Conservation (phyloP, 768 basidiomycete species). For the Russula virescens region DNA sequence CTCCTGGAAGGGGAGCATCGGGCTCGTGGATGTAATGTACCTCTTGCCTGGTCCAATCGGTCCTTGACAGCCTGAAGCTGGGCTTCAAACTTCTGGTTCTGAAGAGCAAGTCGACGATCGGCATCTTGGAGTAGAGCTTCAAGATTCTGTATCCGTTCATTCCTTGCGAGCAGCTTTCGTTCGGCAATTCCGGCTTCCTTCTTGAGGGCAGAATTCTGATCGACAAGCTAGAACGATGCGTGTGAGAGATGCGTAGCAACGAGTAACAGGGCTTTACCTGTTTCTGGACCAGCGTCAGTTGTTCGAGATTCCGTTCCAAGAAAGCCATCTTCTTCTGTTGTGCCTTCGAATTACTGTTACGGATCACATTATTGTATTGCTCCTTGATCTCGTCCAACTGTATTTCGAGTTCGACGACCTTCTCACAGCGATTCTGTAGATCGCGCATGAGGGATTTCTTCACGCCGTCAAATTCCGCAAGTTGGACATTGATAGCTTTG, state of each 20-base stretch:
- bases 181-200: conserved; percentile 97
- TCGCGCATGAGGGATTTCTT: conserved; percentile 99
- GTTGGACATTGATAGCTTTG: conserved; percentile 95
- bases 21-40: conserved; percentile 40
- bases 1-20: conserved; percentile 12
- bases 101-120: conserved; percentile 83
- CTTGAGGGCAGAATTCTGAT: conserved; percentile 95
- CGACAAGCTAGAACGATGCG: conserved; percentile 66
- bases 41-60: conserved; percentile 86
- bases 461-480: conserved; percentile 96
- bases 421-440: conserved; percentile 98
- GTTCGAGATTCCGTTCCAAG: conserved; percentile 93
- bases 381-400: conserved; percentile 98
- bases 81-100: conserved; percentile 94
- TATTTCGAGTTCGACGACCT: conserved; percentile 99
- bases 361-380: conserved; percentile 97
- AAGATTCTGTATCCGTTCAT: conserved; percentile 96
- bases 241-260: conserved; percentile 11
- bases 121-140: conserved; percentile 91
- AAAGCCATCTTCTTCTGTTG: conserved; percentile 99
- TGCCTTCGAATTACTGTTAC: conserved; percentile 96
- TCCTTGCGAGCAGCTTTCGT: conserved; percentile 90
- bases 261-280: conserved; percentile 50
- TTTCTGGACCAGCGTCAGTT: conserved; percentile 93
- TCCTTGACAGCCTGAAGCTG: conserved; percentile 91